Base-by-base conservation (phyloP, 345 rosid genomes). In the Eucalyptus erythrocorys region DNA sequence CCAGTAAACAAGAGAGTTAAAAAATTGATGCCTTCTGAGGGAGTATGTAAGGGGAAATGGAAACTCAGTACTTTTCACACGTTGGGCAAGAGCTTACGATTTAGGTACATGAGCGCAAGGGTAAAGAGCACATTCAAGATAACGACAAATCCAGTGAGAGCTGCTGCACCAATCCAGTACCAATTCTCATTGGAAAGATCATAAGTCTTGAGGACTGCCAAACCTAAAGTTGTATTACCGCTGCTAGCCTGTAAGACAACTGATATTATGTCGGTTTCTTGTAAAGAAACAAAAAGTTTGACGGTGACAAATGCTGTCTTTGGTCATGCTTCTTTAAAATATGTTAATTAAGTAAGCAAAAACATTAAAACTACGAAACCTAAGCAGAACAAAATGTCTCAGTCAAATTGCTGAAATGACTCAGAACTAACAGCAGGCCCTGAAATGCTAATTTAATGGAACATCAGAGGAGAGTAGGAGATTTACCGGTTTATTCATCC, bases 131-230 rank as follows among this genome's bases (percentile, higher is more conserved):
- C 90, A 90, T 96, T 98, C 91, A 95, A 94, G 90, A 98, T 93
- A 86, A 98, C 57, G 6, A 85, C 86, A 90, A 97, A 97, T 21
- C 96, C 98, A 1, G 94, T 11, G 79, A 94, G 91, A 84, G 93
- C 95, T 88, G 90, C 96, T 22, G 91, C 94, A 4, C 98, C 97
- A 85, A 95, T 95, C 99, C 98, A 97, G 86, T 92, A 97, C 99
- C 97, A 98, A 89, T 94, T 93, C 91, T 90, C 91, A 22, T 94
- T 91, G 6, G 92, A 51, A 66, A 91, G 94, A 66, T 92, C 94
- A 45, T 92, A 93, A 51, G 84, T 91, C 64, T 91, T 34, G 6
- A 98, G 96, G 87, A 98, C 92, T 85, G 93, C 91, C 88, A 91
- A 50, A 48, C 98, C 99, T 48, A 96, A 89, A 30, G 97, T 93